phyloP scores from a whole-genome alignment of 768 basidiomycete species.

The Boletales sp. region DNA sequence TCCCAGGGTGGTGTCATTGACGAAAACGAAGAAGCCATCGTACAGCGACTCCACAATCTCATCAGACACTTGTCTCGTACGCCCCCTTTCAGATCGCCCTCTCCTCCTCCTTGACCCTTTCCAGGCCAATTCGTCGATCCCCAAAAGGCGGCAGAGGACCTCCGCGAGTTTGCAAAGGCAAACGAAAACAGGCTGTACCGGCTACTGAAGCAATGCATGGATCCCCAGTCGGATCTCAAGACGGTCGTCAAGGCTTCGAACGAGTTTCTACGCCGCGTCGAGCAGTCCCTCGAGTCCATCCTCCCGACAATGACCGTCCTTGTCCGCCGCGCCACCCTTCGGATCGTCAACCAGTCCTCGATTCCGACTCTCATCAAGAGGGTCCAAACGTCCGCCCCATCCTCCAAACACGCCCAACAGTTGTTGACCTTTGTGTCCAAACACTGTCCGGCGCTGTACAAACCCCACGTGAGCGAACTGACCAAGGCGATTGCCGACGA shows the following conservation, averaged over 20 bases:
- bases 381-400: slow-evolving; percentile 46
- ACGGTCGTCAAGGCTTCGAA: slow-evolving; percentile 73
- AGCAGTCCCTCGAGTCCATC: slow-evolving; percentile 60
- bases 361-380: slow-evolving; percentile 78
- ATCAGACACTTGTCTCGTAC: slow-evolving; percentile 61
- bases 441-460: slow-evolving; percentile 68
- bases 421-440: slow-evolving; percentile 67
- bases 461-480: slow-evolving; percentile 72
- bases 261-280: slow-evolving; percentile 76
- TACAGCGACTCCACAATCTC: slow-evolving; percentile 49
- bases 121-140: slow-evolving; percentile 63
- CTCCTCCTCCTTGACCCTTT: not conserved
- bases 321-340: slow-evolving; percentile 65
- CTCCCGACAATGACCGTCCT: slow-evolving; percentile 66
- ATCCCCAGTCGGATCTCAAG: slow-evolving; percentile 81
- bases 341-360: slow-evolving; percentile 81
- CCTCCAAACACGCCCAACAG: slow-evolving; percentile 43
- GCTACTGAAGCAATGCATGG: slow-evolving; percentile 75
- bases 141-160: slow-evolving; percentile 71
- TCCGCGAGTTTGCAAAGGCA: slow-evolving; percentile 77
- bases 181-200: slow-evolving; percentile 88
- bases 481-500: slow-evolving; percentile 68
- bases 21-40: slow-evolving; percentile 65
- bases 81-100: slow-evolving; percentile 11
- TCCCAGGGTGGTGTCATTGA: slow-evolving; percentile 87